phyloP scores from a whole-genome alignment of 139 green algal species.

The Nannochloris sp. region DNA sequence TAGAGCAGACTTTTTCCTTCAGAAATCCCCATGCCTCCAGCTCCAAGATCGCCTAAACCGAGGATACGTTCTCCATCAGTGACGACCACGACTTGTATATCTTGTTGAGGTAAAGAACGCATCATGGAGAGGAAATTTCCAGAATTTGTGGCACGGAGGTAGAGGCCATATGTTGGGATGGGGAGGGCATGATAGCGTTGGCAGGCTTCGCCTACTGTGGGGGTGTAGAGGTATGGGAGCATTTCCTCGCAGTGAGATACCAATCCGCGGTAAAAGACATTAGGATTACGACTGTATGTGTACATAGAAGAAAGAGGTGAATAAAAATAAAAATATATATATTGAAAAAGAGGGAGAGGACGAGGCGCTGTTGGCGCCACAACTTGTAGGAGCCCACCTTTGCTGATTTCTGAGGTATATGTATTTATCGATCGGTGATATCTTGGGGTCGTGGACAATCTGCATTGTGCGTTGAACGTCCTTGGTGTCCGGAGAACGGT shows the following conservation, averaged over 20 bases:
- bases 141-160: conserved; percentile 11
- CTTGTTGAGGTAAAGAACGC: conserved; percentile 26
- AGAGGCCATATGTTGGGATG: conserved; percentile 33
- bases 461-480: neutral
- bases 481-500: neutral
- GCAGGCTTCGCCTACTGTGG: conserved; percentile 91
- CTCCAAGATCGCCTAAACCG: conserved; percentile 56
- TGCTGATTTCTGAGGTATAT: conserved; percentile 40
- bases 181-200: conserved; percentile 51
- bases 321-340: neutral
- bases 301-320: neutral
- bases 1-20: conserved; percentile 40
- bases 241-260: conserved; percentile 59
- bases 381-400: neutral
- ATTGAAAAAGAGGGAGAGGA: neutral
- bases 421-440: conserved; percentile 39
- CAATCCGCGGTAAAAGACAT: conserved; percentile 58
- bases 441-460: neutral
- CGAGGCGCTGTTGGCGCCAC: neutral
- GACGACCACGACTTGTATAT: conserved; percentile 45
- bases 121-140: conserved; percentile 35
- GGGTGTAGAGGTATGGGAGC: conserved; percentile 86
- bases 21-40: conserved; percentile 36
- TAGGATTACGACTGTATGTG: conserved; percentile 18
- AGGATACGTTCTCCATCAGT: conserved; percentile 65